Base-by-base conservation (phyloP, 1,284 basidiomycete species). In the Rhodotorula sp. region DNA sequence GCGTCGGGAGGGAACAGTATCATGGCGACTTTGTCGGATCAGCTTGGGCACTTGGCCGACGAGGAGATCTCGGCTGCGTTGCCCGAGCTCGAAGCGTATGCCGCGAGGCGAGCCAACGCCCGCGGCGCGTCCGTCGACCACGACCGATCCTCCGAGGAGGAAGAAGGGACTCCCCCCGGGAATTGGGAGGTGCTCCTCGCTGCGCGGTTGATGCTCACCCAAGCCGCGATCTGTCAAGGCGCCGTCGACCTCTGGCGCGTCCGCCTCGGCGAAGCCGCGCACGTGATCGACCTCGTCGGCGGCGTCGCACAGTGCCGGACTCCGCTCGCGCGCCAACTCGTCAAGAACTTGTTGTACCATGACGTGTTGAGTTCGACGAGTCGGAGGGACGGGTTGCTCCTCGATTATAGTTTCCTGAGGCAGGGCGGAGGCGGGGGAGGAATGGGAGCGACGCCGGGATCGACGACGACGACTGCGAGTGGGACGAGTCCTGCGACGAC, bases 261-360 rank as follows among this genome's bases (percentile, higher is more conserved):
- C 23, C 65, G 66, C 6, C 59, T 71, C n/a, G 59, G 51, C 47
- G 62, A 63, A 26, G 70, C 70, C 1, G 70, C 70, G 7, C 39
- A 58, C 3, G 29, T 71, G 16, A 47, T 71, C 47, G 20, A 49
- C 7, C 65, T 71, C 62, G 65, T 62, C 47, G 70, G 66, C 46
- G 62, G 65, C 10, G 48, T 67, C 3, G 48, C 46, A 0, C n/a
- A 34, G 18, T 67, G 65, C 26, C 58, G 63, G 1, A 31, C 70
- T 6, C 65, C 70, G 12, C 65, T 71, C 26, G 58, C 65, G 1
- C 51, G 70, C 21, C 58, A 61, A 34, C 70, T 71, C 39, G 63
- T 65, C 23, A 58, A 62, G n/a, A 71, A 71, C 54, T 29, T 68
- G 12, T 63, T 68, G 47, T 71, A 71, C 62, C 70, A 71, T 66